Evolutionary conservation across 164 flowering plant genomes (phyloP), one percentile per base, ranked within the genome.

Genomic region (Akebia trifoliata): DNA sequence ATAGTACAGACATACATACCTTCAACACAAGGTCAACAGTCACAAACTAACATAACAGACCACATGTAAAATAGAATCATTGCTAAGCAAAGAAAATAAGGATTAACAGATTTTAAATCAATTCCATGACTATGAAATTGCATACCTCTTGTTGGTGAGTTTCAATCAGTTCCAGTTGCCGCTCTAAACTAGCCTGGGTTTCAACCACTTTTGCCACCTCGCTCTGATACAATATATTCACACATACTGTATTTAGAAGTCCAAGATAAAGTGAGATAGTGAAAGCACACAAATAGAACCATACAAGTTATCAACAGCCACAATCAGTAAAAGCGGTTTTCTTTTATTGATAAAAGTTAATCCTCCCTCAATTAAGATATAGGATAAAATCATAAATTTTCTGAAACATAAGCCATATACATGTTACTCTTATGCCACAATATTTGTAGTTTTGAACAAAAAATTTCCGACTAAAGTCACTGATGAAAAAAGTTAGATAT

Each of bases 131-230:
- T 12, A 6, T 28, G 11, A 1, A 50, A 21, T 9, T 11, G 4
- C 48, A 46, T 74, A 94, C 99, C 89, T 94, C 99, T 47, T 81
- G 82, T 60, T 90, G 96, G 72, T 94, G 97, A 68, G 99, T 94
- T 73, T 94, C 99, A 66, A 90, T 82, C 48, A 94, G 74, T 74
- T 90, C 97, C 61, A 94, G 75, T 44, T 83, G 87, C 55, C 86
- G 72, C 72, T 93, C 99, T 78, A 93, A 72, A 55, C 59, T 72
- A 31, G 81, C 52, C 74, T 93, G 99, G 4, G 89, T 80, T 68
- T 90, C 97, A 59, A 94, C 95, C 64, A 93, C 97, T 69, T 87
- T 86, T 22, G 97, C 96, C 61, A 94, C 97, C 71, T 90, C 97
- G 72, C 76, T 81, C 97, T 87, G 72, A 53, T 11, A 53, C 4